Evolutionary conservation across 345 rosid genomes (phyloP), one percentile per base, ranked within the genome.

Genomic region (Physaria fendleri): DNA sequence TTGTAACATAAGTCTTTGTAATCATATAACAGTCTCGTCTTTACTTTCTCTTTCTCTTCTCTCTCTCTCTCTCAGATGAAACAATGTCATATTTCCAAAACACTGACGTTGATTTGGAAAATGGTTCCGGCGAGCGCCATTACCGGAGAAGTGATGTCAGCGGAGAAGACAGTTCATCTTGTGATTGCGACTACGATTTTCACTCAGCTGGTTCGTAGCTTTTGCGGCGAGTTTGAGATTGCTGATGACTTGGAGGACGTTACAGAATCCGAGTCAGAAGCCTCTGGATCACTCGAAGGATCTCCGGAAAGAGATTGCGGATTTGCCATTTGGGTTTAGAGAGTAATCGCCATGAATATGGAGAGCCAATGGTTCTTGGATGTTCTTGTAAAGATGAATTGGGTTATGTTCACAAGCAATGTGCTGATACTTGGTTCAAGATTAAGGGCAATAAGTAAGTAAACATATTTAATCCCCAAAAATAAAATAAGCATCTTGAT

Each of bases 391-490:
- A 94, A 69, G 81, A 74, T 69, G 99, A 94, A 76, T 78, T 94
- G 65, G 99, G 92, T 70, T 84, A 80, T 76, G 97, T 96, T 51
- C 99, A 93, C 66, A 89, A 80, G 74, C 85, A 79, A 30, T 93
- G 99, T 71, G 97, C 99, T 4, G 99, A 90, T 74, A 72, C 95
- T 41, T 93, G 99, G 99, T 90, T 93, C 82, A 85, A 87, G 72
- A 93, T 93, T 69, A 93, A 68, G 72, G 97, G 99, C 67, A 87
- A 90, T 72, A 87, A 78, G 99, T 90, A 64, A 64, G 75, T 47
- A 46, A 25, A 25, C 28, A 4, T 11, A 27, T 9, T 20, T 34
- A 25, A 21, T 27, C 69, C 33, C 24, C 5, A 39, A 16, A 6
- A 3, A 23, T 12, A n/a, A n/a, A n/a, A n/a, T n/a, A n/a, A n/a